Evolutionary conservation across 2,329 filamentous ascomycete genomes (phyloP), one percentile per base, ranked within the genome.

Genomic region (Albifimbria verrucaria): DNA sequence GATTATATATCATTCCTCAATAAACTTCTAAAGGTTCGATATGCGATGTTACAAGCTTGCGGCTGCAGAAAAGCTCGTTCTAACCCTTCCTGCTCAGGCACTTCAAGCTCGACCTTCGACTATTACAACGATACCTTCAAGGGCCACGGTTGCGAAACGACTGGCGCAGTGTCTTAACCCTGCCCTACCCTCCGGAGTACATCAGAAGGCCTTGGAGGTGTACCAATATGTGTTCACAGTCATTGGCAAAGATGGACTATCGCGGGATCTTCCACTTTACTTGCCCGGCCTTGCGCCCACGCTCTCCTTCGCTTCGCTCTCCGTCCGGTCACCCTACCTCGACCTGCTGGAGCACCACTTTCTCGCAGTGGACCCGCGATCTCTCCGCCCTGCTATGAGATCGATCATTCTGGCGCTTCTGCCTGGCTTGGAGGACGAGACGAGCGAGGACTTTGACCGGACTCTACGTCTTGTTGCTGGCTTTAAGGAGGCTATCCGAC

Each of bases 1-100:
- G 94, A 99, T 74, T 99, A 99, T 68, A 99, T 99, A 65, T 96
- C 93, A 18, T 99, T 97, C 69, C 76, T 99, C 52, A 95, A 90
- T 67, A 86, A 91, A 57, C 79, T 99, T 48, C 78, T 96, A 57
- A 97, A 97, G 84, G 90, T 92, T 69, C 62, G 69, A 49, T 36
- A 18, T 12, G 11, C 15, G 26, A 45, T 2, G 26, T 18, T 22
- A 48, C 15, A 2, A 11, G 20, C 18, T 3, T 6, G 17, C 23
- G 4, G 15, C 17, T 7, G 1, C 15, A 32, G n/a, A n/a, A 7
- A 17, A 10, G 17, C 24, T 50, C 9, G 48, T 60, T 43, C 59
- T 32, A 36, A 28, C 49, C 22, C 17, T n/a, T 9, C 18, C 7
- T 62, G n/a, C n/a, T n/a, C n/a, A 95, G 89, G 91, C 93, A 36